Evolutionary conservation across 345 rosid genomes (phyloP).

Genomic region (Streptanthus diversifolius): DNA sequence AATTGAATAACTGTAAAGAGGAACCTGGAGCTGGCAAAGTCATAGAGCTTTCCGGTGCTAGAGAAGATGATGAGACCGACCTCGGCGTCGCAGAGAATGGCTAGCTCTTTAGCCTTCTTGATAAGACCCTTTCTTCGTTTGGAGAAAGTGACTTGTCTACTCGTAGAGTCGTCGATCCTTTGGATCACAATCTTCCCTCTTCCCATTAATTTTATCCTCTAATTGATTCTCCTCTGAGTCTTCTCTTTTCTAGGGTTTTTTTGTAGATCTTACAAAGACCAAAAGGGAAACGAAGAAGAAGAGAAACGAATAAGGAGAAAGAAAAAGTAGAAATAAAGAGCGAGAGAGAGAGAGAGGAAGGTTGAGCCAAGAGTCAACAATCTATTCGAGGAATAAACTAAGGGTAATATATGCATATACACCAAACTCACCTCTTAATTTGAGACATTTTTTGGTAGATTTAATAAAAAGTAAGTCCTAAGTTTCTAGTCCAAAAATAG

Average conservation of each 20-base stretch:
- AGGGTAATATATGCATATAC: conserved; percentile 19
- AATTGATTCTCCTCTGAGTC: conserved; percentile 20
- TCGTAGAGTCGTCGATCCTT: conserved; percentile 43
- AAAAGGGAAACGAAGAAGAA: conserved; percentile 30
- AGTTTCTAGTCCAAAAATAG: conserved; percentile 23
- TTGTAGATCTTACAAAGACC: conserved; percentile 27
- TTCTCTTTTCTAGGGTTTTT: conserved; percentile 34
- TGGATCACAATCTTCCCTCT: conserved; percentile 45
- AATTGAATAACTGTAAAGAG: conserved; percentile 6
- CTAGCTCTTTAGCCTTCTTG: conserved; percentile 42
- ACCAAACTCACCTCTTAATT: conserved; percentile 26
- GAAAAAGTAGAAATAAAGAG: conserved; percentile 23
- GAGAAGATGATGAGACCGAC: conserved; percentile 43
- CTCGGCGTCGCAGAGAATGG: conserved; percentile 42
- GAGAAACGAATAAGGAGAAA: conserved; percentile 31
- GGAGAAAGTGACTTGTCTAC: conserved; percentile 48
- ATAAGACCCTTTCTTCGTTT: conserved; percentile 42
- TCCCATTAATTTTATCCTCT: conserved; percentile 32
- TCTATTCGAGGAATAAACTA: conserved; percentile 40
- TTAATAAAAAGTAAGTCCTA: conserved; percentile 9
- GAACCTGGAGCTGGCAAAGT: conserved; percentile 42
- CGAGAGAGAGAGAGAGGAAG: conserved; percentile 13
- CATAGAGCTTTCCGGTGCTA: conserved; percentile 40
- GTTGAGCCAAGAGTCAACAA: conserved; percentile 42
- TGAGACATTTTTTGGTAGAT: conserved; percentile 28